Conservation (phyloP, 495 filamentous ascomycete genomes). For the Corynascus novoguineensis region DNA sequence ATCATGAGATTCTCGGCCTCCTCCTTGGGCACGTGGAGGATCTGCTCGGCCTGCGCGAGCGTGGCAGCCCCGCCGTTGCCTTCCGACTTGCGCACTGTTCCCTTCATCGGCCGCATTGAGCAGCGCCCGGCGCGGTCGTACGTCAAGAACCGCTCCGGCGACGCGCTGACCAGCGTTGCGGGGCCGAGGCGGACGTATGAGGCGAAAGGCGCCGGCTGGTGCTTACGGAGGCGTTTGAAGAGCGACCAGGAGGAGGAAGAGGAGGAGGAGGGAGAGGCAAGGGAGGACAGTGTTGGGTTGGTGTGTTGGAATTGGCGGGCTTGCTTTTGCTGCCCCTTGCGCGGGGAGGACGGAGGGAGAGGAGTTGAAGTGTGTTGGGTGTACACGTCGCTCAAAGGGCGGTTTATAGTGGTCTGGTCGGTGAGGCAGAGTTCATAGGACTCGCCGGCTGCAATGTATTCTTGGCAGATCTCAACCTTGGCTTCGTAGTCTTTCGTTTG, state of each 20-base stretch:
- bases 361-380: slow-evolving; percentile 19
- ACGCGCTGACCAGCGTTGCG: slow-evolving; percentile 71
- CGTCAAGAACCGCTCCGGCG: slow-evolving; percentile 86
- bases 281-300: not conserved
- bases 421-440: slow-evolving; percentile 95
- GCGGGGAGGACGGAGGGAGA: slow-evolving; percentile 26
- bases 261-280: too few relatives aligned
- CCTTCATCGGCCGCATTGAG: slow-evolving; percentile 85
- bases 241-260: slow-evolving; percentile 59
- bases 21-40: slow-evolving; percentile 77
- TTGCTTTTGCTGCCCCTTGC: slow-evolving; percentile 9
- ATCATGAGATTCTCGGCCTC: slow-evolving; percentile 98
- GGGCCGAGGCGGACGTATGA: slow-evolving; percentile 69
- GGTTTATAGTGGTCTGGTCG: slow-evolving; percentile 59
- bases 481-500: slow-evolving; percentile 52
- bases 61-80: slow-evolving; percentile 49
- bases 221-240: slow-evolving; percentile 61
- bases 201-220: slow-evolving; percentile 82
- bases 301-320: not conserved
- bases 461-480: slow-evolving; percentile 65
- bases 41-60: slow-evolving; percentile 57
- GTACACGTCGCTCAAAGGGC: slow-evolving; percentile 34
- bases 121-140: slow-evolving; percentile 56
- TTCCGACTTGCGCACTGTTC: slow-evolving; percentile 75
- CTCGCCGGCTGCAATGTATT: slow-evolving; percentile 66